These are phyloP conservation scores for Mallotus japonicus DNA, from an alignment of 441 rosid species.

Conservation along the genomic window DNA sequence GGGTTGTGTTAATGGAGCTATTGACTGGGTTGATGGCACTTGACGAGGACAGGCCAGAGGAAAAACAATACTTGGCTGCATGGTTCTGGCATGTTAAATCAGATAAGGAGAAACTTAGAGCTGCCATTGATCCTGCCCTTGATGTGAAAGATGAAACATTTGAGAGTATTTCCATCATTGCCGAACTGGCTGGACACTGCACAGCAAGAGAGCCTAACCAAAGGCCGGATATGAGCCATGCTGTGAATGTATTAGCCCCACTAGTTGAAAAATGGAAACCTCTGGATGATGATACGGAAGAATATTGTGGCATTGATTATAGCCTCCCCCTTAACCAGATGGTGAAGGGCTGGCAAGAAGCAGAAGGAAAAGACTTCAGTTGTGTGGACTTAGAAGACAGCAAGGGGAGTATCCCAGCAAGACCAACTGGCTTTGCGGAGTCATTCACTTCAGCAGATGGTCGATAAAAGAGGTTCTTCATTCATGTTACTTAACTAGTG, in stretches of 20 bases:
- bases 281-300: conserved; percentile 43
- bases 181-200: conserved; percentile 77
- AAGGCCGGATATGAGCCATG: conserved; percentile 79
- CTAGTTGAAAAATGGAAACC: conserved; percentile 80
- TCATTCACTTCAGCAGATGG: conserved; percentile 73
- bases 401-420: conserved; percentile 68
- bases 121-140: conserved; percentile 57
- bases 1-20: conserved; percentile 75
- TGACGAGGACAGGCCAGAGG: conserved; percentile 69
- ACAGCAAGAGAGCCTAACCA: conserved; percentile 66
- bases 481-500: conserved; percentile 10
- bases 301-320: conserved; percentile 65
- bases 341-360: conserved; percentile 82
- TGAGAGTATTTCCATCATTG: conserved; percentile 50
- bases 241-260: conserved; percentile 59
- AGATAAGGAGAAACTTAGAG: conserved; percentile 47
- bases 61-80: conserved; percentile 65
- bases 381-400: conserved; percentile 54
- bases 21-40: conserved; percentile 69
- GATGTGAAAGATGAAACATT: conserved; percentile 51
- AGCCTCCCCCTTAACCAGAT: conserved; percentile 71
- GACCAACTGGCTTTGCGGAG: conserved; percentile 64
- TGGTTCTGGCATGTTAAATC: conserved; percentile 67
- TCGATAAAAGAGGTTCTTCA: conserved; percentile 35
- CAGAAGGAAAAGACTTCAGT: conserved; percentile 61